A percentile compares a stretch with the other conserved stretches of the same genome.
Evolutionary conservation across 805 yeast genomes (phyloP).

Genomic region (Wickerhamomyces strasburgensis): DNA sequence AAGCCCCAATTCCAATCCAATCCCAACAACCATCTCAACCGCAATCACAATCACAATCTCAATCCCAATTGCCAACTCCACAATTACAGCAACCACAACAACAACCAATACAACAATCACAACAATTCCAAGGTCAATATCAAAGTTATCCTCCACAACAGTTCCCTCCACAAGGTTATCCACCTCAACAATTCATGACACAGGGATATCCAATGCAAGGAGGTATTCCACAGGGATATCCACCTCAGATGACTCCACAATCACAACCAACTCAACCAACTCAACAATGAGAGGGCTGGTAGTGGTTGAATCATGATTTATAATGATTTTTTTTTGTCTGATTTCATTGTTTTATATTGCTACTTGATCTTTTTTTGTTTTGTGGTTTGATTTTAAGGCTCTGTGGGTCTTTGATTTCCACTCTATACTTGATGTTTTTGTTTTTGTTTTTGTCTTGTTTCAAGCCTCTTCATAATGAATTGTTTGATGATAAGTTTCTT

Average conservation of each 20-base stretch:
- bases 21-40: constrained; percentile 20
- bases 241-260: constrained; percentile 2
- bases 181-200: constrained; percentile 16
- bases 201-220: constrained; percentile 16
- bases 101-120: constrained; percentile 22
- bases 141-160: constrained; percentile 13
- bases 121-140: constrained; percentile 13
- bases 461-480: no score
- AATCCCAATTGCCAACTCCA: constrained; percentile 21
- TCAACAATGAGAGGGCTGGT: constrained; percentile 15
- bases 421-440: no score
- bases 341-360: neutral
- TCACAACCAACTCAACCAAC: constrained; percentile 2
- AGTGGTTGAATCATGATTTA: no score
- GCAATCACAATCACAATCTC: constrained; percentile 20
- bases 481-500: no score
- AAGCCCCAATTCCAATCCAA: constrained; percentile 24
- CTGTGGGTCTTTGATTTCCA: no score
- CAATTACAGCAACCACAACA: constrained; percentile 16
- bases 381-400: no score
- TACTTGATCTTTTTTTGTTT: no score
- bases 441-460: neutral
- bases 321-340: neutral
- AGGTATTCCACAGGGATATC: constrained; percentile 5
- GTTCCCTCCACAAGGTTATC: constrained; percentile 15